Conservation (phyloP, 805 yeast genomes). For the Zygosaccharomyces gambellarensis region DNA sequence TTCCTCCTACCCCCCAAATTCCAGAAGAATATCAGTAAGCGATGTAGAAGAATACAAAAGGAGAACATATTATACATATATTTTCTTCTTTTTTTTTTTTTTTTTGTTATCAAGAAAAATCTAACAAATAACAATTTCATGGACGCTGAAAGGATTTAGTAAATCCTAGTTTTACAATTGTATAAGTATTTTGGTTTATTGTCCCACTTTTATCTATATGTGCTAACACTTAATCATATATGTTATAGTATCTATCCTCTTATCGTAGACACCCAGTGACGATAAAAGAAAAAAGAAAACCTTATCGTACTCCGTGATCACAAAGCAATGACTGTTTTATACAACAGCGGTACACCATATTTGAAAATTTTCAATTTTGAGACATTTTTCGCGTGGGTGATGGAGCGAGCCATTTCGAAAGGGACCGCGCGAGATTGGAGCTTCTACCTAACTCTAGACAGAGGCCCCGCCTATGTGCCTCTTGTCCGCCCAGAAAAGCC, state of each 20-base stretch:
- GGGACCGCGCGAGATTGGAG: neutral
- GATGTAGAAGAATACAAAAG: neutral
- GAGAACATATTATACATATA: neutral
- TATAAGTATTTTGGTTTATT: no score
- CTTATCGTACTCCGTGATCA: no score
- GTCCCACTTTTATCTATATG: no score
- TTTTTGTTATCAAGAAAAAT: no score
- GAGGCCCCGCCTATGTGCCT: neutral
- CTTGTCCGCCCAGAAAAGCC: neutral
- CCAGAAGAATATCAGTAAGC: slow-evolving; percentile 12
- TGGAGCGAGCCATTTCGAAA: neutral
- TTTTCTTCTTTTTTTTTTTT: no score
- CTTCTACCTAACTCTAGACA: neutral
- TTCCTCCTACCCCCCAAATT: slow-evolving; percentile 14
- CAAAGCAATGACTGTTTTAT: neutral
- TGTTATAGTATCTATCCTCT: no score
- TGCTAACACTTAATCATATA: no score
- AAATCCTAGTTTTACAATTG: no score
- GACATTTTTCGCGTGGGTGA: neutral
- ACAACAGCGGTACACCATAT: neutral
- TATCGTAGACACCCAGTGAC: no score
- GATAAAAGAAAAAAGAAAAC: no score
- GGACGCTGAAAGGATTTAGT: no score
- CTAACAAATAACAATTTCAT: no score
- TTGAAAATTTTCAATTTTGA: neutral